phyloP scores from a whole-genome alignment of 1,284 basidiomycete genomes.

The Papiliotrema nemorosa region DNA sequence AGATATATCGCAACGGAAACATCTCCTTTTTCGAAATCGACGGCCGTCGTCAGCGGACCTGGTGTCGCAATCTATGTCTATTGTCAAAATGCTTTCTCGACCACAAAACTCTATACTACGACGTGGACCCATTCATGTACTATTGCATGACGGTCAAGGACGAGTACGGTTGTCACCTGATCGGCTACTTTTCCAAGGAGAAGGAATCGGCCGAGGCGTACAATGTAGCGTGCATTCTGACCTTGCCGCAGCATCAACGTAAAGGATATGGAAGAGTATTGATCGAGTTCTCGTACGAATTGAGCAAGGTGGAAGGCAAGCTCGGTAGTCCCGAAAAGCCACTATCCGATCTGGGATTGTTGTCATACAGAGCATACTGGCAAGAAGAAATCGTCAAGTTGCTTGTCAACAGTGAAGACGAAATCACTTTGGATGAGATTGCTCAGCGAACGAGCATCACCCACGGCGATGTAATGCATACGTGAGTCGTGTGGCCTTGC shows the following conservation, averaged over 20 bases:
- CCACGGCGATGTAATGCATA: slow-evolving; percentile 96
- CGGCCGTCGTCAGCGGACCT: slow-evolving; percentile 90
- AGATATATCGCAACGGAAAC: slow-evolving; percentile 96
- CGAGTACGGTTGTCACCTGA: slow-evolving; percentile 84
- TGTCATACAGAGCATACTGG: slow-evolving; percentile 96
- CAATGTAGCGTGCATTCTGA: slow-evolving; percentile 98
- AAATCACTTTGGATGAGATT: slow-evolving; percentile 93
- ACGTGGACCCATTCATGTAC: slow-evolving; percentile 99
- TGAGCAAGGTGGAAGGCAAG: slow-evolving; percentile 94
- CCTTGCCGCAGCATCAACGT: slow-evolving; percentile 94
- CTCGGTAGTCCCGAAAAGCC: slow-evolving; percentile 98
- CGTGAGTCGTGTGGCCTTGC: slow-evolving; percentile 59
- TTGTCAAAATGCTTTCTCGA: slow-evolving; percentile 98
- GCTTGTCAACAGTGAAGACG: slow-evolving; percentile 65
- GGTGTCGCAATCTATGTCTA: slow-evolving; percentile 95
- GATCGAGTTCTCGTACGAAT: slow-evolving; percentile 98
- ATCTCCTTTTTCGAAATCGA: slow-evolving; percentile 99
- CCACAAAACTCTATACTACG: slow-evolving; percentile 99
- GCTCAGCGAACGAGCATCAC: slow-evolving; percentile 95
- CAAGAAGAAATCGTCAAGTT: slow-evolving; percentile 94
- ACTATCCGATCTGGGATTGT: slow-evolving; percentile 85
- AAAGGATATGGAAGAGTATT: slow-evolving; percentile 92
- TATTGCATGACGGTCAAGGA: slow-evolving; percentile 97
- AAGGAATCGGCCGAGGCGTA: slow-evolving; percentile 98
- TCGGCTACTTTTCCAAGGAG: slow-evolving; percentile 99